Evolutionary conservation across 163 green algal species (phyloP), one percentile per base, ranked within the genome.

Genomic region (Dunaliella salina): DNA sequence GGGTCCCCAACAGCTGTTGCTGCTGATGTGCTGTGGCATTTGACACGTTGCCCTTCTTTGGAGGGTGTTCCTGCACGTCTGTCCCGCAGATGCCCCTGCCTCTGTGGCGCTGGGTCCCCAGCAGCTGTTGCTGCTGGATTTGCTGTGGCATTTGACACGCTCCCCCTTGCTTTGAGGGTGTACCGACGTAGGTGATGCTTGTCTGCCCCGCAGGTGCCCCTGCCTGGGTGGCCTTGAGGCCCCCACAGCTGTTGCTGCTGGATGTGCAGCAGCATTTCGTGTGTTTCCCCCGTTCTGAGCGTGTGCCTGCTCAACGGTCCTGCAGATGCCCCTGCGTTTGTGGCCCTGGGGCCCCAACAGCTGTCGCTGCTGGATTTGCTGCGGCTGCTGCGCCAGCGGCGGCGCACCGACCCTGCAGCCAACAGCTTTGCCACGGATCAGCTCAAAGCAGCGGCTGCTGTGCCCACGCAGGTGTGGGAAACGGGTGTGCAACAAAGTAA

Each of bases 321-420:
- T 30, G 45, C 33, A 34, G 78, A 80, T 46, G 63, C 83, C 22
- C 57, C 78, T 69, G 85, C 85, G 18, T 88, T 80, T 67, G 63
- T 88, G 63, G 72, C 81, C 33, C 81, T 88, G 85, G 33, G 80
- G 26, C 59, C 85, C 1, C 85, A 88, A 29, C 85, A 88, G 86
- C 81, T 91, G 82, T 81, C 85, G 13, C 80, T 91, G 81, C 79
- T 91, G 33, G 88, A 91, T 82, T 57, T 91, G 30, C 86, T 91
- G 82, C 81, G 88, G 18, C 80, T 91, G 82, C 80, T 91, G 85
- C 82, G 88, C 0, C 83, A 88, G 78, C 81, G 88, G 24, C 78
- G 86, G 33, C 81, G 79, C 18, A 81, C 79, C 8, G 86, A 90
- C 33, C 26, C 88, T 0, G 32, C 69, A 0, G 69, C 86, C 1